phyloP scores from a whole-genome alignment of 148 eudicot species.

The Chenopodium formosanum region DNA sequence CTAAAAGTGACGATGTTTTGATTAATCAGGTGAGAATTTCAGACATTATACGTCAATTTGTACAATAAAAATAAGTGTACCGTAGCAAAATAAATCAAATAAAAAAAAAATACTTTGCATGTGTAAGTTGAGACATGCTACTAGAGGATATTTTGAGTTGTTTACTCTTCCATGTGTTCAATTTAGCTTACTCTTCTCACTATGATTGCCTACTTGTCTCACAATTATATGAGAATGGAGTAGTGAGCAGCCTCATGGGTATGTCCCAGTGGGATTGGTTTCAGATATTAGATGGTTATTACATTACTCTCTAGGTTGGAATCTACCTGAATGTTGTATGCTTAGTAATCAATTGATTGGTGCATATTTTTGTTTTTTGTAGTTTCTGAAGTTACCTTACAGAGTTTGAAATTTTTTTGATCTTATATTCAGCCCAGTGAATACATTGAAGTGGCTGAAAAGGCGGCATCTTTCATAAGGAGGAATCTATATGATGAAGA shows the following conservation, averaged over 20 bases:
- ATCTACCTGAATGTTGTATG: not conserved
- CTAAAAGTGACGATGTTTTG: too few relatives aligned
- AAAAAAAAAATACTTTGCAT: not conserved
- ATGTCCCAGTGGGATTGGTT: too few relatives aligned
- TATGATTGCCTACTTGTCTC: too few relatives aligned
- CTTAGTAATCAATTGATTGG: not conserved
- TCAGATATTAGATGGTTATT: too few relatives aligned
- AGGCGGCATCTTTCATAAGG: slow-evolving; percentile 69
- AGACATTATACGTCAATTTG: too few relatives aligned
- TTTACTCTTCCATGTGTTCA: too few relatives aligned
- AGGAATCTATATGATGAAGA: slow-evolving; percentile 56
- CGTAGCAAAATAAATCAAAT: not conserved
- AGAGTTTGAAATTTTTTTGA: not conserved
- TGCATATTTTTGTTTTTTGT: not conserved
- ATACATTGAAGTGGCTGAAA: slow-evolving; percentile 77
- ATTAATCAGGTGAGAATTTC: too few relatives aligned
- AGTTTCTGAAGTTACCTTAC: not conserved
- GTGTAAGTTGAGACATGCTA: not conserved
- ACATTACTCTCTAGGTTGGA: not conserved
- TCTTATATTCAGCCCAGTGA: slow-evolving; percentile 54
- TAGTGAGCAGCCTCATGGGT: too few relatives aligned
- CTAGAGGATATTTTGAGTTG: too few relatives aligned
- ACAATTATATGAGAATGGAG: too few relatives aligned
- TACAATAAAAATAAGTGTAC: not conserved
- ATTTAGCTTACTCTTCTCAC: too few relatives aligned